Percentiles rank a stretch among this genome's conserved stretches.
These are phyloP conservation scores for Elsinoe fawcettii DNA, from an alignment of 2,329 filamentous ascomycete species.

Conservation along the genomic window DNA sequence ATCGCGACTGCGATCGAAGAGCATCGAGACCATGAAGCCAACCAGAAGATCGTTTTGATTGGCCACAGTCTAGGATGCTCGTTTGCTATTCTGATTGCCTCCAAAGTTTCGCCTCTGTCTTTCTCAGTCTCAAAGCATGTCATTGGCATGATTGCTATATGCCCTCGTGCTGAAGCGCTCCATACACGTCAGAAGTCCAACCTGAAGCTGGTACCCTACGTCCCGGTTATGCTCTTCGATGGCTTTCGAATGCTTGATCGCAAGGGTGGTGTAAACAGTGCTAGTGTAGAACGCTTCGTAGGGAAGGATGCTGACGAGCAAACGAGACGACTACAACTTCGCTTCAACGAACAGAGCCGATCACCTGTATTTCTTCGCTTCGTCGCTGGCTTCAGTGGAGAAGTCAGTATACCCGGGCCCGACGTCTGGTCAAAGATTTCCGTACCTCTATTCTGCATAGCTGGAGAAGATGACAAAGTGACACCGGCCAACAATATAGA, in stretches of 20 bases:
- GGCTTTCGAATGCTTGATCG: constrained; percentile 71
- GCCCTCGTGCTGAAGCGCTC: constrained; percentile 59
- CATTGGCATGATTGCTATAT: constrained; percentile 72
- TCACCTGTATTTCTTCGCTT: constrained; percentile 78
- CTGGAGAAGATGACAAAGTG: constrained; percentile 66
- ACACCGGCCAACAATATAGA: constrained; percentile 64
- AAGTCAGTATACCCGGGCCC: constrained; percentile 60
- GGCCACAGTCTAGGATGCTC: constrained; percentile 88
- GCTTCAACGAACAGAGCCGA: constrained; percentile 74
- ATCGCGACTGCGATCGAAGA: constrained; percentile 66
- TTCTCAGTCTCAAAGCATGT: constrained; percentile 55
- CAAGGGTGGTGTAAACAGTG: constrained; percentile 67
- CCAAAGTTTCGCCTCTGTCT: constrained; percentile 46
- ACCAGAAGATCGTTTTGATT: constrained; percentile 69
- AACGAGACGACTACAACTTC: constrained; percentile 59
- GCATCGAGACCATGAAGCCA: constrained; percentile 55
- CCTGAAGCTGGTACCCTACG: constrained; percentile 53
- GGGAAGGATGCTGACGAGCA: constrained; percentile 58
- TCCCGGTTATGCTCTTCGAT: constrained; percentile 68
- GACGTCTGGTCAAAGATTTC: constrained; percentile 65
- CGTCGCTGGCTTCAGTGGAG: constrained; percentile 58
- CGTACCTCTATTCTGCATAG: constrained; percentile 70
- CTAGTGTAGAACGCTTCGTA: constrained; percentile 71
- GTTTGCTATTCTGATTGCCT: constrained; percentile 64
- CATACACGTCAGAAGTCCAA: constrained; percentile 31